Evolutionary conservation across 345 rosid genomes (phyloP).

Genomic region (Psidium guajava): DNA sequence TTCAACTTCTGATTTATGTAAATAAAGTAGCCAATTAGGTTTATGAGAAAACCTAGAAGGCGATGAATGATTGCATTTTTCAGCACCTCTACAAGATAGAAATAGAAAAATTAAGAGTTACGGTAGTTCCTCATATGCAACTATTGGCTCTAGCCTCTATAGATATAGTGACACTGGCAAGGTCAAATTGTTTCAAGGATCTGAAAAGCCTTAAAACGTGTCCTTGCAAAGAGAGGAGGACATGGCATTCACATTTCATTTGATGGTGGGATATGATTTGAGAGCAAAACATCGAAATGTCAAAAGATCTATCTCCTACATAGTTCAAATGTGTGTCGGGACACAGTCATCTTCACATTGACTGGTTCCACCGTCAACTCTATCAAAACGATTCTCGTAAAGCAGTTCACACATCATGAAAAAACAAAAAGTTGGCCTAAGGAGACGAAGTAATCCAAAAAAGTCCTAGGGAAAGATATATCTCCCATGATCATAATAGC

Average conservation of each 20-base stretch:
- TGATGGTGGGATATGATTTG: background rate
- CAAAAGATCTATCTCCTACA: background rate
- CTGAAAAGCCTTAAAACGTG: background rate
- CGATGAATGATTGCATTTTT: background rate
- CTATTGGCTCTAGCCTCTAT: background rate
- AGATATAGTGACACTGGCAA: background rate
- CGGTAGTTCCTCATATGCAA: background rate
- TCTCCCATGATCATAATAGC: background rate
- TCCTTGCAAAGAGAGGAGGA: background rate
- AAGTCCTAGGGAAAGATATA: background rate
- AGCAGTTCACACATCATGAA: background rate
- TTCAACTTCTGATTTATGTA: background rate
- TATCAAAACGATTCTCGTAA: background rate
- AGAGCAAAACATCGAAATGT: background rate
- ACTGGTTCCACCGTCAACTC: background rate
- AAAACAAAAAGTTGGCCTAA: background rate
- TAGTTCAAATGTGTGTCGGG: background rate
- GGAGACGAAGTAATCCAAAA: background rate
- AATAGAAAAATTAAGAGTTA: background rate
- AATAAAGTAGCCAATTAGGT: background rate
- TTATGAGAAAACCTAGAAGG: background rate
- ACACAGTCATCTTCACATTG: background rate
- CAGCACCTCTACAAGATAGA: background rate
- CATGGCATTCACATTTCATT: background rate
- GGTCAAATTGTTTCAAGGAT: background rate